Evolutionary conservation across 1,284 basidiomycete genomes (phyloP).

Genomic region (Naganishia sp.): DNA sequence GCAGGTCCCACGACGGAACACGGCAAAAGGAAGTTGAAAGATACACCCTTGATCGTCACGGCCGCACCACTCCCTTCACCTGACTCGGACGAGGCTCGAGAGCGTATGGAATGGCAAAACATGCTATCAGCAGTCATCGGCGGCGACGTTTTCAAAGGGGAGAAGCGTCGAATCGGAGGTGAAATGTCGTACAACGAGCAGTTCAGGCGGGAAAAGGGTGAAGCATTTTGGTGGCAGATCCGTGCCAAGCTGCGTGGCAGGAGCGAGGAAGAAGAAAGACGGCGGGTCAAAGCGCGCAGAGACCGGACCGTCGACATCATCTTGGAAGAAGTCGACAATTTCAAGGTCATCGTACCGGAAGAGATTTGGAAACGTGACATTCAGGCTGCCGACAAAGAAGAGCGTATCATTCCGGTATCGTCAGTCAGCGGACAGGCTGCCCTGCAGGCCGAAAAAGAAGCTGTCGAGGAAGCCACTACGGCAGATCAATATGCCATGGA

Average conservation of each 20-base stretch:
- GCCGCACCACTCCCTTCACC: constrained; percentile 18
- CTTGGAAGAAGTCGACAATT: constrained; percentile 77
- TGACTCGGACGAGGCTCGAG: constrained; percentile 64
- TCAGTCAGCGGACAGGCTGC: constrained; percentile 17
- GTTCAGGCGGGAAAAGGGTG: constrained; percentile 66
- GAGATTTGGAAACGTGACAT: constrained; percentile 18
- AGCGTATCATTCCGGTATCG: background rate
- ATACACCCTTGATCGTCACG: background rate
- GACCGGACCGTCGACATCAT: constrained; percentile 76
- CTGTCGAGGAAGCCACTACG: constrained; percentile 39
- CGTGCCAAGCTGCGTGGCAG: constrained; percentile 80
- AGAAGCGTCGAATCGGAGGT: constrained; percentile 80
- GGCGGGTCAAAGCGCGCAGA: constrained; percentile 77
- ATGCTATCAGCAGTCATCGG: constrained; percentile 88
- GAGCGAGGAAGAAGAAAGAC: constrained; percentile 78
- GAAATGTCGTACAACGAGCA: constrained; percentile 65
- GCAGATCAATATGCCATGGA: constrained; percentile 63
- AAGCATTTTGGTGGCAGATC: constrained; percentile 83
- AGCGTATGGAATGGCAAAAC: constrained; percentile 89
- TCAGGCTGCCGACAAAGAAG: constrained; percentile 9
- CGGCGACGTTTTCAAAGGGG: constrained; percentile 88
- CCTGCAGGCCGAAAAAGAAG: constrained; percentile 27
- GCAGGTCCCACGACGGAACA: background rate
- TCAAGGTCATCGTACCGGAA: constrained; percentile 57
- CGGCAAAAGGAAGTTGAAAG: background rate